Base-by-base conservation (phyloP, 257 asterid genomes). In the Verbascum thapsus region DNA sequence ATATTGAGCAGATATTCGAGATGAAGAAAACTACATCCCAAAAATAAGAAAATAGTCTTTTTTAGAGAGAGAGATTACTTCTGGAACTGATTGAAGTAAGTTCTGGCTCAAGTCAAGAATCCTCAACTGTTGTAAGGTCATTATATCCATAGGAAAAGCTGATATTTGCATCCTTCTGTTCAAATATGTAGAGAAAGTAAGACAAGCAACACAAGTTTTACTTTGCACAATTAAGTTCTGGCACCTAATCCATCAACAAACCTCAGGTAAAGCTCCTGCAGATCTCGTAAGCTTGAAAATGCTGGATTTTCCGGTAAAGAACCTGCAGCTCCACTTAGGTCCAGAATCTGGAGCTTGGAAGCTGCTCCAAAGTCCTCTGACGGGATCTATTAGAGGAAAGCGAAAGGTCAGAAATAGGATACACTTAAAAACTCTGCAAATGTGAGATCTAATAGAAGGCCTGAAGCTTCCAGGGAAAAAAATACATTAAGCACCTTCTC, bases 211-310 rank as follows among this genome's bases (percentile, higher is more conserved):
- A 66, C 52, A 32, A 35, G 5, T 58, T 63, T 19, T 57, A 18
- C 50, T 7, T n/a, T 19, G 44, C 47, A 63, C 47, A 39, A 64
- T 26, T 37, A 68, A 64, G 38, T 41, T 53, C 59, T 7, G 49
- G 23, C 38, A 63, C 49, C 54, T 16, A 52, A 69, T 61, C 59
- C 15, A 48, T 48, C 6, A 47, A 53, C 85, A 70, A 63, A 92
- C 99, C 99, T 89, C 73, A 92, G 70, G 75, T 89, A 89, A 68
- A 92, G 99, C 78, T 92, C 99, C 68, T 78, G 95, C 79, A 92
- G 77, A 71, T 85, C 85, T 15, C 83, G 72, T 58, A 92, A 67
- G 79, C 82, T 68, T 15, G 92, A 87, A 81, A 92, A 87, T 69
- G 77, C 77, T 12, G 90, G 96, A 67, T 78, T 54, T 62, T 81